Evolutionary conservation across 371 early-diverging fungal species (phyloP), one percentile per base, ranked within the genome.

Genomic region (Cokeromyces recurvatus): DNA sequence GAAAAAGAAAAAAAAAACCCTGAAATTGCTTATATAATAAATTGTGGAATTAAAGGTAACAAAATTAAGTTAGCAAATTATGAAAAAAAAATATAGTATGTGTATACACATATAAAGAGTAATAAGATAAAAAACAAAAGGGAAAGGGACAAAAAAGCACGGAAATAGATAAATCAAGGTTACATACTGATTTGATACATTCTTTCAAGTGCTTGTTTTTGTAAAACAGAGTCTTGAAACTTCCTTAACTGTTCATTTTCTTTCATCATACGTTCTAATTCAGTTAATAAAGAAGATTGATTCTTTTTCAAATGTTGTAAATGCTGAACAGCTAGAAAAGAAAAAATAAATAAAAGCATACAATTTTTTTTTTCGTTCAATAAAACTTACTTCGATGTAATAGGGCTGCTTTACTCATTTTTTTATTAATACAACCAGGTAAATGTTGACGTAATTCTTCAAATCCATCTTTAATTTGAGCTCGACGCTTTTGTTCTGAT

Each of bases 381-480:
- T 24, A 23, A 17, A 14, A 61, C 71, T 43, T 66, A 76, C 77
- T 73, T 41, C 75, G 64, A 44, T 70, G 71, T 23, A 79, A 64
- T 31, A 79, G 49, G 17, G 73, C 67, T 36, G 77, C 79, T 51
- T 79, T 79, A 51, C 74, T 73, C 70, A 79, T 74, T 53, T 79
- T 77, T 46, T 77, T 77, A 50, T 69, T 75, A 24, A 66, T 53
- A 47, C 74, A 72, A 39, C 71, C 71, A 34, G 79, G 79, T 31
- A 79, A 57, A 32, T 79, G 75, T 43, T 71, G 65, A 32, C 77
- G 71, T 39, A 77, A 61, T 44, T 75, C 72, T 29, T 79, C 75
- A 53, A 79, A 79, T 0, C 79, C 78, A 63, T 78, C 79, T 43
- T 74, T 74, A 44, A 79, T 79, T 53, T 79, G 77, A 25, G 79